phyloP scores from a whole-genome alignment of 306 rosid genomes.

The Cicer chorassanicum region DNA sequence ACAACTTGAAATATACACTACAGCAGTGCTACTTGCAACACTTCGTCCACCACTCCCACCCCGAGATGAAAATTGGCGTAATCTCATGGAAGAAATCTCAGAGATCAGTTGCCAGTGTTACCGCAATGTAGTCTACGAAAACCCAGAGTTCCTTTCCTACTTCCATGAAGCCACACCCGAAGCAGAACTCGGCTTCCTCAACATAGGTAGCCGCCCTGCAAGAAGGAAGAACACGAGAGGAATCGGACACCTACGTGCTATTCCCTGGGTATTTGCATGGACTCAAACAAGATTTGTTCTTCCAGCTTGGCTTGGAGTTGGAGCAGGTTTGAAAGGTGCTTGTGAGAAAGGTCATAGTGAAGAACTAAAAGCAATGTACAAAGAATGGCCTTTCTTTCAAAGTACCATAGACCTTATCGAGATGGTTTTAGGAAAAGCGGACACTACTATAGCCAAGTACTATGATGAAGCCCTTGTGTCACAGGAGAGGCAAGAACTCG shows the following conservation, averaged over 20 bases:
- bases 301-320: slow-evolving; percentile 98
- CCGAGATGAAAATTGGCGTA: slow-evolving; percentile 86
- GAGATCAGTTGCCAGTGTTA: slow-evolving; percentile 77
- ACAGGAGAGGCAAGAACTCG: slow-evolving; percentile 65
- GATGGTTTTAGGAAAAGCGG: slow-evolving; percentile 94
- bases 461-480: slow-evolving; percentile 96
- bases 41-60: slow-evolving; percentile 88
- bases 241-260: slow-evolving; percentile 91
- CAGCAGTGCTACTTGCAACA: slow-evolving; percentile 95
- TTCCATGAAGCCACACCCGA: slow-evolving; percentile 96
- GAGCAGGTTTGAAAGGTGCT: slow-evolving; percentile 82
- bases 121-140: slow-evolving; percentile 78
- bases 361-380: slow-evolving; percentile 80
- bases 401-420: slow-evolving; percentile 88
- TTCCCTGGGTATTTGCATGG: slow-evolving; percentile 98
- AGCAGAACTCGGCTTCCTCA: slow-evolving; percentile 95
- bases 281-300: slow-evolving; percentile 94
- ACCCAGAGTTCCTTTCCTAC: slow-evolving; percentile 84
- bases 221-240: slow-evolving; percentile 77
- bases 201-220: slow-evolving; percentile 94
- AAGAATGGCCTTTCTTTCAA: slow-evolving; percentile 95
- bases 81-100: slow-evolving; percentile 92
- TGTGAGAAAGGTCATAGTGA: slow-evolving; percentile 83
- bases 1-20: slow-evolving; percentile 92
- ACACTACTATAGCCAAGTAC: slow-evolving; percentile 83